Base-by-base conservation (phyloP, 2,329 filamentous ascomycete genomes). In the Ophiocordyceps unilateralis region DNA sequence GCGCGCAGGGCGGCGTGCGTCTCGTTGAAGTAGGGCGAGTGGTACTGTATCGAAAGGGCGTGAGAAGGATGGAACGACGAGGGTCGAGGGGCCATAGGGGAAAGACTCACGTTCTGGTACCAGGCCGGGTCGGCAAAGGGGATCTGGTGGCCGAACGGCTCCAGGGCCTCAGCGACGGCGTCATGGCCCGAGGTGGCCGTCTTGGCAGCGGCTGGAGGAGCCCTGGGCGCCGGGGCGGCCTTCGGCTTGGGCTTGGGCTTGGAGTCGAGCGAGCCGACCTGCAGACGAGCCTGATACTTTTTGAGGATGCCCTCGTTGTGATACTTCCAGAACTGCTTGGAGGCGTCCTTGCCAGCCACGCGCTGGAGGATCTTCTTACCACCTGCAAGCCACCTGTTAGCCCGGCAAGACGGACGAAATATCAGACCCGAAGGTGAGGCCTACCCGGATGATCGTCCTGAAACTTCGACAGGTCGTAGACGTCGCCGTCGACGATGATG, bases 1-100 rank as follows among this genome's bases (percentile, higher is more conserved):
- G 78, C 81, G 47, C 91, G 86, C 41, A 98, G 81, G 42, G 86
- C 87, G 44, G 78, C 88, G 63, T 98, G 91, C 5, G 85, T 79
- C 64, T 94, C 81, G 66, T 95, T 95, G 73, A 82, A 93, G 73
- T 95, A 96, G 23, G 89, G 86, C 2, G 89, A 94, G 67, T 93
- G 84, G 65, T 94, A 93, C 83, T 93, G 50, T n/a, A n/a, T 24
- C 9, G 2, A 12, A 4, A 2, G 5, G 38, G 4, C 14, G 3
- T 10, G 12, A 39, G 11, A 9, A 39, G 14, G 14, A 22, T 20
- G 2, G 10, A 39, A 11, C 3, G 19, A 22, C n/a, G 20, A 38
- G 19, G 12, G 22, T 8, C 7, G 11, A 37, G 22, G 21, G 15
- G n/a, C n/a, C n/a, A n/a, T n/a, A n/a, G 5, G 15, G 10, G 15